A percentile compares a stretch with the other conserved stretches of the same genome.
Conservation (phyloP, 352 stramenopile species). For the Phytopythium chamaehyphon region DNA sequence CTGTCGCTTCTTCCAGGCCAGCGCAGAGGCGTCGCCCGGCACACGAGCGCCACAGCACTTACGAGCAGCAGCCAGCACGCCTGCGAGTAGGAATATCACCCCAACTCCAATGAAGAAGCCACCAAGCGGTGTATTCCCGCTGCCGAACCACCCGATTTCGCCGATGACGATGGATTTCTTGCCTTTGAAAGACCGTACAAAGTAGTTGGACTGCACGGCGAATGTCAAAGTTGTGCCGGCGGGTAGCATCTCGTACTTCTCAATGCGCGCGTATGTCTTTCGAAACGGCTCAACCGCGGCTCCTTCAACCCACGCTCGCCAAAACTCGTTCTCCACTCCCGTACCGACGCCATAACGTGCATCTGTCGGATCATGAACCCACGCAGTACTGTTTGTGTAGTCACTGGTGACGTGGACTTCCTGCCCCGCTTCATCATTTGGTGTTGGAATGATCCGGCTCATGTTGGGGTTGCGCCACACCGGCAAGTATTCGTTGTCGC, state of each 20-base stretch:
- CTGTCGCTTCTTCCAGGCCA: constrained; percentile 48
- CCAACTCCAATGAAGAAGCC: constrained; percentile 54
- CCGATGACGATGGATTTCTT: constrained; percentile 66
- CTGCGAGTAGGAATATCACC: constrained; percentile 43
- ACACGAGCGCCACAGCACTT: constrained; percentile 43
- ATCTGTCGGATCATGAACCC: constrained; percentile 53
- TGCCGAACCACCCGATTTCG: constrained; percentile 68
- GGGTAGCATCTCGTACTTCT: constrained; percentile 32
- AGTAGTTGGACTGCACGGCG: constrained; percentile 82
- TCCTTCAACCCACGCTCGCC: constrained; percentile 69
- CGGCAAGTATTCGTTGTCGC: constrained; percentile 36
- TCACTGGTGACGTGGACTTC: constrained; percentile 35
- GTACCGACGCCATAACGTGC: constrained; percentile 31
- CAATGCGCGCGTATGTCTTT: constrained; percentile 66
- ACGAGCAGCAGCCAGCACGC: constrained; percentile 38
- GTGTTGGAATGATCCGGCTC: constrained; percentile 61
- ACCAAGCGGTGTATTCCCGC: constrained; percentile 47
- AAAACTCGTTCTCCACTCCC: constrained; percentile 71
- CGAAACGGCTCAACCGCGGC: constrained; percentile 59
- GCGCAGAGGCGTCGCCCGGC: constrained; percentile 40
- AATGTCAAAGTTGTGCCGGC: constrained; percentile 56
- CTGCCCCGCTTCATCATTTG: constrained; percentile 7
- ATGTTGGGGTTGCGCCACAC: constrained; percentile 75
- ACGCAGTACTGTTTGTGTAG: constrained; percentile 79
- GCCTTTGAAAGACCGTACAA: constrained; percentile 55